A percentile compares a stretch with the other conserved stretches of the same genome.
These are phyloP conservation scores for Suillus placidus DNA, from an alignment of 768 basidiomycete genomes.

Conservation along the genomic window DNA sequence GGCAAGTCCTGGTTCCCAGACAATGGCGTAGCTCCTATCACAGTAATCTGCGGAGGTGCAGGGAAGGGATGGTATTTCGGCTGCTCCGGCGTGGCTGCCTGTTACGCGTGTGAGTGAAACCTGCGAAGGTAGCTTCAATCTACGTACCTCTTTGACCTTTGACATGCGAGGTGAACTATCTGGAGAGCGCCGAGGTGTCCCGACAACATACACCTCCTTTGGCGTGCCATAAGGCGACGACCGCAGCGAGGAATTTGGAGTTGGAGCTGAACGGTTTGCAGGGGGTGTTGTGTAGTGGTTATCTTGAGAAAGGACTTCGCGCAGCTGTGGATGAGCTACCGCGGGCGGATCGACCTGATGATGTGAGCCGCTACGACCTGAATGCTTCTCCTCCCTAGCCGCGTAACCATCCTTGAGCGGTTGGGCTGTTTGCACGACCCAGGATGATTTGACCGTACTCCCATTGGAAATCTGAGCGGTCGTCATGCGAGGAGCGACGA, in stretches of 20 bases:
- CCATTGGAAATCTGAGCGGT: conserved; percentile 17
- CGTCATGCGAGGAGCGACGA: conserved; percentile 19
- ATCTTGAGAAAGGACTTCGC: conserved; percentile 37
- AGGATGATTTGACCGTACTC: conserved; percentile 32
- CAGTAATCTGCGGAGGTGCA: conserved; percentile 33
- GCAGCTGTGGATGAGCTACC: conserved; percentile 28
- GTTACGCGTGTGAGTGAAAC: conserved; percentile 15
- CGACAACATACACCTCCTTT: conserved; percentile 22
- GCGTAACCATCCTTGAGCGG: conserved; percentile 21
- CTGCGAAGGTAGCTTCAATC: background rate
- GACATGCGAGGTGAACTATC: conserved; percentile 27
- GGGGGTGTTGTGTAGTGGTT: conserved; percentile 10
- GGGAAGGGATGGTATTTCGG: conserved; percentile 15
- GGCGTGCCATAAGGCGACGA: conserved; percentile 22
- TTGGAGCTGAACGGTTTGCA: conserved; percentile 25
- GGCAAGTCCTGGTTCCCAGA: conserved; percentile 26
- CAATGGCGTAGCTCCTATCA: conserved; percentile 34
- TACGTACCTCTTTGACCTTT: conserved; percentile 31
- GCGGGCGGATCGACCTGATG: conserved; percentile 23
- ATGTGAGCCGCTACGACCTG: conserved; percentile 17
- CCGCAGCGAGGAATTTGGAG: conserved; percentile 26
- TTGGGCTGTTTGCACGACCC: conserved; percentile 35
- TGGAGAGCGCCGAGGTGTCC: conserved; percentile 25
- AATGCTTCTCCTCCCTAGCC: conserved; percentile 34
- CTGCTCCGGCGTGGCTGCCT: conserved; percentile 29